phyloP scores from a whole-genome alignment of 305 asterid species.

The Salvia sclarea region DNA sequence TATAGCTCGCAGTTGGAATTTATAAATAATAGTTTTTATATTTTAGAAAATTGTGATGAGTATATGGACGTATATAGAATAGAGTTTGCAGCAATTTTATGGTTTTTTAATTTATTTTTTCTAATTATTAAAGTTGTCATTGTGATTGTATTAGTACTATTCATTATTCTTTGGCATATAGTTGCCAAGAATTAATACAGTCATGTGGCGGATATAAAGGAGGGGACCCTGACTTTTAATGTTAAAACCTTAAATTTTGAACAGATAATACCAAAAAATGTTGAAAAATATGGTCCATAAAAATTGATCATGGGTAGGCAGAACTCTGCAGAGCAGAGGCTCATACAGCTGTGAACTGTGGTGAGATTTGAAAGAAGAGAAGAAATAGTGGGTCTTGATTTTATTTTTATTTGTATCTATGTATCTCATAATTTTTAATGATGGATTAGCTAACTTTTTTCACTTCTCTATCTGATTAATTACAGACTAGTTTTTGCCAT shows the following conservation, averaged over 20 bases:
- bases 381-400: not conserved
- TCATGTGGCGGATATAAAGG: constrained; percentile 25
- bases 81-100: not conserved
- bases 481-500: constrained; percentile 51
- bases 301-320: constrained; percentile 26
- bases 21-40: not conserved
- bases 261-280: constrained; percentile 21
- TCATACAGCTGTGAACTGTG: constrained; percentile 17
- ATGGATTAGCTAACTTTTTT: not conserved
- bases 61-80: not conserved
- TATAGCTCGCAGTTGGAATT: not conserved
- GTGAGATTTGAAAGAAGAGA: not conserved
- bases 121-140: not conserved
- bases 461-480: not conserved
- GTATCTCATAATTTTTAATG: not conserved
- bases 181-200: constrained; percentile 21
- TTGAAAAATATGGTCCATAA: constrained; percentile 36
- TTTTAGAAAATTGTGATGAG: not conserved
- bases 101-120: not conserved
- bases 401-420: not conserved
- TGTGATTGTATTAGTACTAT: not conserved
- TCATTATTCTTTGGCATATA: not conserved
- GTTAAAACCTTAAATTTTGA: not conserved
- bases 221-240: constrained; percentile 12
- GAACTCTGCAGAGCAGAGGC: not conserved